Conservation (phyloP, 2,329 filamentous ascomycete species). For the Colletotrichum tofieldiae region DNA sequence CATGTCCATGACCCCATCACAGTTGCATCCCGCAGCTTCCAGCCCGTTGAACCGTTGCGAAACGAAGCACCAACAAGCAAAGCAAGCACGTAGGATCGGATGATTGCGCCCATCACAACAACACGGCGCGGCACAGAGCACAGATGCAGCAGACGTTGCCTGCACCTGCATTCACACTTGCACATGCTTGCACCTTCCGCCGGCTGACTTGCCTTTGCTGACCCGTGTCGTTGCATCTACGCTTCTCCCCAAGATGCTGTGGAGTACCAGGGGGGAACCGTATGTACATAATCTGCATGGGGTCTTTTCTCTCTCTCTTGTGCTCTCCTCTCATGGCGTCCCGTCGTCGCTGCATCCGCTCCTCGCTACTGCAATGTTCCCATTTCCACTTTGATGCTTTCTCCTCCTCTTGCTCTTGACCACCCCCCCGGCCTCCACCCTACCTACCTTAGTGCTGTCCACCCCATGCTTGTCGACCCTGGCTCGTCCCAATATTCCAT, state of each 20-base stretch:
- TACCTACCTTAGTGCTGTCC: constrained; percentile 21
- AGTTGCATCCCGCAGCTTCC: constrained; percentile 22
- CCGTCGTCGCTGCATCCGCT: constrained; percentile 43
- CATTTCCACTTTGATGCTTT: constrained; percentile 21
- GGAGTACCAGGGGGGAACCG: background rate
- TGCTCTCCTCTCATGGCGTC: constrained; percentile 50
- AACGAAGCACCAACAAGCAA: background rate
- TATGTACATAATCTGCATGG: constrained; percentile 53
- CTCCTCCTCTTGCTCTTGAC: background rate
- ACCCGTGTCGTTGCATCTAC: constrained; percentile 24
- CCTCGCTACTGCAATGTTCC: constrained; percentile 10
- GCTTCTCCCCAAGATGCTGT: background rate
- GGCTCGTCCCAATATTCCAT: constrained; percentile 31
- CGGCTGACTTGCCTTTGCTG: constrained; percentile 22
- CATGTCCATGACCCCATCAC: constrained; percentile 36
- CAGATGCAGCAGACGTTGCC: background rate
- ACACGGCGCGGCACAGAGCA: background rate
- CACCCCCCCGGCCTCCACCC: constrained; percentile 25
- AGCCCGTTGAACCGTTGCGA: background rate
- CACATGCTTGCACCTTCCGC: background rate
- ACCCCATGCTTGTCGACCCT: constrained; percentile 35
- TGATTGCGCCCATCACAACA: background rate
- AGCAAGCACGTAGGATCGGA: background rate
- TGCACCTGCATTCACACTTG: background rate
- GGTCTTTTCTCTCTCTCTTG: constrained; percentile 39